phyloP scores from a whole-genome alignment of 805 yeast genomes.

The Zygosaccharomyces gambellarensis region DNA sequence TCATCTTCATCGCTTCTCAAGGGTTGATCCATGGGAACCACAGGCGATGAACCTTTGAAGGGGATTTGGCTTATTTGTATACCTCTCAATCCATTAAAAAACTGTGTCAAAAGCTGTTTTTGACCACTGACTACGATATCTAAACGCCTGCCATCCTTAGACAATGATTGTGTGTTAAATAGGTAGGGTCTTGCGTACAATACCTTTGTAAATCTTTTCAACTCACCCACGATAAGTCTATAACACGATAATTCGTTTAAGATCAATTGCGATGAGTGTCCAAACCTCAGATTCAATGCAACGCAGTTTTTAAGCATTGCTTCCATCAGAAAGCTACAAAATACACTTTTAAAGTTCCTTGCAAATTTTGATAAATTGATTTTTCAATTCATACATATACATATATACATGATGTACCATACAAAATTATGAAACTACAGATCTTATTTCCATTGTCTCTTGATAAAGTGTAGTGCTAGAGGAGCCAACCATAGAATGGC shows the following conservation, averaged over 20 bases:
- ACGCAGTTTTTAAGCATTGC: constrained; percentile 10
- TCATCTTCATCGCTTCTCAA: constrained; percentile 3
- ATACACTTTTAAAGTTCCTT: not conserved
- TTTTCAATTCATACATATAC: constrained; percentile 1
- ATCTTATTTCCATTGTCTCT: constrained; percentile 32
- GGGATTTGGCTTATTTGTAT: constrained; percentile 4
- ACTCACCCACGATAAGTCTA: constrained; percentile 7
- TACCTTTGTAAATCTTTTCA: constrained; percentile 17
- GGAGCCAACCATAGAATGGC: constrained; percentile 52
- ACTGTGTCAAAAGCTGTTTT: constrained; percentile 5
- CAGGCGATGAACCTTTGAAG: not conserved
- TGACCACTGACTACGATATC: constrained; percentile 3
- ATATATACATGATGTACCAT: constrained; percentile 4
- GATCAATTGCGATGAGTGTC: constrained; percentile 5
- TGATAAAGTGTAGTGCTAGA: constrained; percentile 32
- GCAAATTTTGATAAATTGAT: not conserved
- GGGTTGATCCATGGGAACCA: constrained; percentile 5
- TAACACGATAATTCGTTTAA: constrained; percentile 16
- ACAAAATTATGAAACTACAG: not conserved
- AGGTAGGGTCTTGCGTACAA: constrained; percentile 16
- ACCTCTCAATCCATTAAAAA: constrained; percentile 15
- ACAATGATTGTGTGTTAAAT: constrained; percentile 4
- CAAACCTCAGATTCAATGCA: constrained; percentile 13
- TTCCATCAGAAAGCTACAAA: not conserved
- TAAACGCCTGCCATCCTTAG: not conserved